Base-by-base conservation (phyloP, 139 green algal species). In the Haematococcus lacustris region DNA sequence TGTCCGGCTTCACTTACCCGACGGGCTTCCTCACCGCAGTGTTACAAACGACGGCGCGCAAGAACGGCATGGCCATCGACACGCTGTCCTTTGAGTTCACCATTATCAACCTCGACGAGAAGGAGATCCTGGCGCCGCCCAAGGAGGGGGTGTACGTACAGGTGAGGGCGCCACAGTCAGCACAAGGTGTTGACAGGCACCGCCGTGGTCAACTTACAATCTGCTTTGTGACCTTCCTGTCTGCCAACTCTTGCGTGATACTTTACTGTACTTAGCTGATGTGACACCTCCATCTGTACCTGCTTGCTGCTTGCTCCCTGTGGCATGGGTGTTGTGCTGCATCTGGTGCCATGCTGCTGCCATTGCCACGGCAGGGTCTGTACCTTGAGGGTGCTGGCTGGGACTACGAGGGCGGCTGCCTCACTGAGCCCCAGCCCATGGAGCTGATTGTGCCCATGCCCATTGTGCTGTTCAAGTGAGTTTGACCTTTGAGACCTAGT, bases 381-480 rank as follows among this genome's bases (percentile, higher is more conserved):
- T 97, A 87, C 79, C 71, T 97, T 33, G 91, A 97, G 59, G 87
- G 87, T 34, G 89, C 83, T 9, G 91, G 91, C 25, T 96, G 91
- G 91, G 89, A 96, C 80, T 86, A 84, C 66, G 88, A 93, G 57
- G 86, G 88, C 65, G 83, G 83, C 35, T 92, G 84, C 80, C 78
- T 96, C 76, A 85, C 76, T 64, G 91, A 96, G 86, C 90, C 91
- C 13, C 75, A 93, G 75, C 89, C 89, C 37, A 94, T 94, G 89
- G 88, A 94, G 86, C 84, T 96, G n/a, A 90, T 93, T 64, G 89
- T 94, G 62, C 79, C 81, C 33, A 95, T 95, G 90, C 91, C 91
- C 37, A 90, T 96, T 74, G 72, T 96, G 34, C 81, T 89, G 41
- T 95, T 95, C 86, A 89, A 88, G 83, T 63, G 43, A 62, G 47